Percentiles rank a stretch among this genome's conserved stretches.
These are phyloP conservation scores for Dillenia suffruticosa DNA, from an alignment of 164 flowering plant genomes.

Conservation along the genomic window DNA sequence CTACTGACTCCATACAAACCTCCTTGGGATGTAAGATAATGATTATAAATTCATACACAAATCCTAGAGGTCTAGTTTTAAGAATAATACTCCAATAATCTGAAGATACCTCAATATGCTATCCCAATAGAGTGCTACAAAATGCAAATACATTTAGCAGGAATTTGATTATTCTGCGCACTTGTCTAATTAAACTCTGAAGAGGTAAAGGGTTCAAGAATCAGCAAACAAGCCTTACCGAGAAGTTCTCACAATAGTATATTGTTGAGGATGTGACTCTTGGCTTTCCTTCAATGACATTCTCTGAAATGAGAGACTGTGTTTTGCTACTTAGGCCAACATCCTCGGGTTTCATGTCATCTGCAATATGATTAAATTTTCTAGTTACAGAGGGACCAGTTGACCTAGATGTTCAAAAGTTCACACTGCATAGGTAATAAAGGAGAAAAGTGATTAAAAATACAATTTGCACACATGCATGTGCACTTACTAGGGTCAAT, in stretches of 20 bases:
- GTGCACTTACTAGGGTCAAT: too few relatives aligned
- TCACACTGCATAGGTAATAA: background rate
- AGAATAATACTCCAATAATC: too few relatives aligned
- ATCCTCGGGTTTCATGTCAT: constrained; percentile 70
- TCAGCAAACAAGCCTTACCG: constrained; percentile 40
- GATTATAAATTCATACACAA: too few relatives aligned
- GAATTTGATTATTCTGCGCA: background rate
- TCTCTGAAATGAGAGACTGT: constrained; percentile 39
- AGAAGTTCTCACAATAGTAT: constrained; percentile 57
- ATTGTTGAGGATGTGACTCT: constrained; percentile 56
- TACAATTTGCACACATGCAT: too few relatives aligned
- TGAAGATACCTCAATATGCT: too few relatives aligned
- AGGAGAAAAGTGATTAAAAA: too few relatives aligned
- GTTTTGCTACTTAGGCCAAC: constrained; percentile 55
- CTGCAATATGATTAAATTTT: constrained; percentile 25
- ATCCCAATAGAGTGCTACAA: too few relatives aligned
- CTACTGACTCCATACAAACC: too few relatives aligned
- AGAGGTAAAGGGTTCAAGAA: background rate
- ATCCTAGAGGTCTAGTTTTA: too few relatives aligned
- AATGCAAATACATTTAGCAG: background rate
- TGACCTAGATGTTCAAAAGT: background rate
- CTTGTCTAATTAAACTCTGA: background rate
- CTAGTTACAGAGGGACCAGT: background rate
- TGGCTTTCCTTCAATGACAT: constrained; percentile 27
- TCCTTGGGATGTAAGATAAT: too few relatives aligned